These are phyloP conservation scores for Anthoceros angustus DNA, from an alignment of 225 moss, liverwort and hornwort species.

Conservation along the genomic window DNA sequence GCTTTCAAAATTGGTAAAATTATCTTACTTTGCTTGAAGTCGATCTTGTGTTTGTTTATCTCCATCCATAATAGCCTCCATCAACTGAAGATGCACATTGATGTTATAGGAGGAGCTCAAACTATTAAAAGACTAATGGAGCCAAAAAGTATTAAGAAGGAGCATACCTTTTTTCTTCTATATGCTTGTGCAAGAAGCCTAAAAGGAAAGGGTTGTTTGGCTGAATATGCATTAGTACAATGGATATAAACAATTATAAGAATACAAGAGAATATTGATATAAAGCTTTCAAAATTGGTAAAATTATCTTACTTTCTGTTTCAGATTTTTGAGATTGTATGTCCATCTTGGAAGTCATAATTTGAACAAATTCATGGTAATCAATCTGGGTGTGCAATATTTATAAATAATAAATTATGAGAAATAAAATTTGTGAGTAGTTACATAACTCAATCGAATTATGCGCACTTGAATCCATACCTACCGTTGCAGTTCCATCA, in stretches of 20 bases:
- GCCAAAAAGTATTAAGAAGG: not conserved
- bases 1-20: not conserved
- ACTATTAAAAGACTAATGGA: not conserved
- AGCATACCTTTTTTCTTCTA: constrained; percentile 66
- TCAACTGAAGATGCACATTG: constrained; percentile 29
- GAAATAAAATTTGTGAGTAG: not conserved
- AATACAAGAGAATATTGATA: constrained; percentile 11
- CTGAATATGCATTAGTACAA: constrained; percentile 26
- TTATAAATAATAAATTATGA: not conserved
- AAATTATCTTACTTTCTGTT: constrained; percentile 8
- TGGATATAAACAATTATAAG: not conserved
- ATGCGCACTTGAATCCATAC: not conserved
- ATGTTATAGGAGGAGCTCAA: not conserved
- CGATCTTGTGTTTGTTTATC: constrained; percentile 51
- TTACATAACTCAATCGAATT: not conserved
- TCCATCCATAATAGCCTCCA: constrained; percentile 76
- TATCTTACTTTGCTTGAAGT: constrained; percentile 22
- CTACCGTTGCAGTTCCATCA: constrained; percentile 73
- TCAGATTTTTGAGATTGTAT: constrained; percentile 37
- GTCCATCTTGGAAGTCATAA: constrained; percentile 67
- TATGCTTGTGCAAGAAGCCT: constrained; percentile 64
- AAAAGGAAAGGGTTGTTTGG: constrained; percentile 47
- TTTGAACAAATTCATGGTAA: constrained; percentile 51
- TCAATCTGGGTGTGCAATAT: constrained; percentile 29
- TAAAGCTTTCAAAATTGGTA: constrained; percentile 12